These are phyloP conservation scores for Aethionema arabicum DNA, from an alignment of 345 rosid species.

Conservation along the genomic window DNA sequence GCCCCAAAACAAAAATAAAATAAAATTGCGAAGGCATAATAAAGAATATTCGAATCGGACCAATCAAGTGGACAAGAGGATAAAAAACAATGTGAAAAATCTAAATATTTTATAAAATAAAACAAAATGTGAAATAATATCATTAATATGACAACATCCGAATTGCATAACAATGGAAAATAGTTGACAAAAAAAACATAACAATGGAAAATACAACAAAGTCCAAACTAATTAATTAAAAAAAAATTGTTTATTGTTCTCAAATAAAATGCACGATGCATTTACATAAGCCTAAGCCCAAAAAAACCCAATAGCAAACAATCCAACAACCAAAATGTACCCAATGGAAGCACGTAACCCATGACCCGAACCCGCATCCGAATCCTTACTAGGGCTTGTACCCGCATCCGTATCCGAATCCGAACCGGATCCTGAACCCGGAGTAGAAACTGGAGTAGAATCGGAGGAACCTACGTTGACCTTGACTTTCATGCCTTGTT, in stretches of 20 bases:
- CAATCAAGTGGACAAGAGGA: constrained; percentile 34
- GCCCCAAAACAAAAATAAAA: too few relatives aligned
- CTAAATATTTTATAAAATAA: background rate
- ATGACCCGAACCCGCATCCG: constrained; percentile 21
- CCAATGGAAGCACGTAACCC: constrained; percentile 23
- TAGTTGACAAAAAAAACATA: too few relatives aligned
- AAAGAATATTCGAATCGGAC: constrained; percentile 27
- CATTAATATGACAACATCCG: constrained; percentile 5
- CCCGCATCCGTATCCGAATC: constrained; percentile 8
- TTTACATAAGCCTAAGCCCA: constrained; percentile 24
- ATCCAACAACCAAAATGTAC: constrained; percentile 24
- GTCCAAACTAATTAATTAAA: background rate
- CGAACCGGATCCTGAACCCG: constrained; percentile 11
- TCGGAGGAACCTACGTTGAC: constrained; percentile 55
- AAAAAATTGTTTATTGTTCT: constrained; percentile 5
- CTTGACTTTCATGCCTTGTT: constrained; percentile 85
- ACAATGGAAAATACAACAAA: constrained; percentile 12
- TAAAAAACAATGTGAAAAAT: background rate
- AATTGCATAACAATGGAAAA: constrained; percentile 1
- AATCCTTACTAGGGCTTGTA: background rate
- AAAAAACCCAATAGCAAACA: constrained; percentile 21
- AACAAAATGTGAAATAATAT: background rate
- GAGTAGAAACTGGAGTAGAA: constrained; percentile 34
- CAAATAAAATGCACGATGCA: background rate
- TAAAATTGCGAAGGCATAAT: constrained; percentile 1